Conservation (phyloP, 148 eudicot species). For the Cornus kousa region DNA sequence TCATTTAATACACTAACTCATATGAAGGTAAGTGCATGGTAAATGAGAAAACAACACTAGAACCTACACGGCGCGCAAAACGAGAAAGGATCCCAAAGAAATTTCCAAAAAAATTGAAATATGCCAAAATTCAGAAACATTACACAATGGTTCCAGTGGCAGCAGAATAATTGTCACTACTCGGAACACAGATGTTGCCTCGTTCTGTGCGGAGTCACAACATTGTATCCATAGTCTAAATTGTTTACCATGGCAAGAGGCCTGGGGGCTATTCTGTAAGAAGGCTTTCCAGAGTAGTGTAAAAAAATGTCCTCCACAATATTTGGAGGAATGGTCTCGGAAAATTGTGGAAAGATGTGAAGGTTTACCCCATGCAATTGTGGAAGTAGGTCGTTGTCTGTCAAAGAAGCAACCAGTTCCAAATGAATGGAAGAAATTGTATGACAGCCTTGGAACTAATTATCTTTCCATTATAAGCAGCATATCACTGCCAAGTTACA, state of each 20-base stretch:
- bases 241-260: not conserved
- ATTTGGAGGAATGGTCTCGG: slow-evolving; percentile 5
- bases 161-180: slow-evolving; percentile 27
- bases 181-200: slow-evolving; percentile 11
- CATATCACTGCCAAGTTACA: slow-evolving; percentile 13
- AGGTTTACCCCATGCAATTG: slow-evolving; percentile 35
- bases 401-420: slow-evolving; percentile 17
- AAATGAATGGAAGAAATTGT: slow-evolving; percentile 29
- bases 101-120: too few relatives aligned
- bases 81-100: too few relatives aligned
- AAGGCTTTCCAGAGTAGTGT: slow-evolving; percentile 11
- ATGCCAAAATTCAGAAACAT: too few relatives aligned
- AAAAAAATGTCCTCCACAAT: slow-evolving; percentile 17
- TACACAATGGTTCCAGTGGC: not conserved
- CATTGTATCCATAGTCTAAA: not conserved
- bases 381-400: slow-evolving; percentile 22
- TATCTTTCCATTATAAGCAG: not conserved
- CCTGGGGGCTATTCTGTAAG: slow-evolving; percentile 14
- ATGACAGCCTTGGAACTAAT: slow-evolving; percentile 13
- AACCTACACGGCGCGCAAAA: too few relatives aligned
- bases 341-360: slow-evolving; percentile 36
- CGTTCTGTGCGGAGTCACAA: not conserved
- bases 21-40: too few relatives aligned
- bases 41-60: too few relatives aligned
- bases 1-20: too few relatives aligned